These are phyloP conservation scores for Baudoinia panamericana DNA, from an alignment of 495 filamentous ascomycete genomes.

Conservation along the genomic window DNA sequence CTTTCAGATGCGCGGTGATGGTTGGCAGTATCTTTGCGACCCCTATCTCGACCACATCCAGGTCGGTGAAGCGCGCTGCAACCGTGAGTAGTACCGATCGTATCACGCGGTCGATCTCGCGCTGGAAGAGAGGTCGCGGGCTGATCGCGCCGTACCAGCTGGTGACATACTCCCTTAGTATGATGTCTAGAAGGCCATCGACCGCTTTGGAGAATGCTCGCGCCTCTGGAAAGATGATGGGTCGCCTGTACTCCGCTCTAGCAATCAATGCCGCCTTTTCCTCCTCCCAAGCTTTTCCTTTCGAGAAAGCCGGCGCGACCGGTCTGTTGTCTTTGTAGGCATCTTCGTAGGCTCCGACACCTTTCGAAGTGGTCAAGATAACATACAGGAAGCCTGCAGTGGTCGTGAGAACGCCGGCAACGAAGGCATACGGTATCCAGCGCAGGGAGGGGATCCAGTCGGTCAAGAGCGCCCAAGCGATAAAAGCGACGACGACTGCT, in stretches of 20 bases:
- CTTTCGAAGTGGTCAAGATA: conserved; percentile 48
- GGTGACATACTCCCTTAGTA: conserved; percentile 72
- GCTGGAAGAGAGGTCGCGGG: conserved; percentile 59
- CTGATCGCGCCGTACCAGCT: conserved; percentile 87
- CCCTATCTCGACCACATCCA: conserved; percentile 69
- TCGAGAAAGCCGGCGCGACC: conserved; percentile 47
- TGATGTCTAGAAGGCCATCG: conserved; percentile 63
- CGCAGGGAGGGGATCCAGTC: conserved; percentile 68
- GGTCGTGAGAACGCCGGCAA: conserved; percentile 47
- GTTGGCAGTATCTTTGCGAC: conserved; percentile 76
- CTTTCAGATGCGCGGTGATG: conserved; percentile 77
- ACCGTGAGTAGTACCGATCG: conserved; percentile 60
- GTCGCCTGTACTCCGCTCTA: conserved; percentile 34
- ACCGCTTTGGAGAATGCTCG: conserved; percentile 66
- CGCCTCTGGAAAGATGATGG: conserved; percentile 63
- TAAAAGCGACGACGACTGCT: conserved; percentile 55
- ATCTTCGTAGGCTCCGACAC: conserved; percentile 28
- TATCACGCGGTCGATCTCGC: conserved; percentile 72
- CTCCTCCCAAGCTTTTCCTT: conserved; percentile 48
- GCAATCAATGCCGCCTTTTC: conserved; percentile 47
- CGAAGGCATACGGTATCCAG: conserved; percentile 67
- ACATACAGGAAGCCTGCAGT: conserved; percentile 41
- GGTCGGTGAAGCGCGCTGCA: conserved; percentile 49
- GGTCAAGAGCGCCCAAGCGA: conserved; percentile 73
- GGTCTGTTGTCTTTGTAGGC: conserved; percentile 27